A percentile compares a stretch with the other conserved stretches of the same genome.
Conservation (phyloP, 441 rosid species). For the Aquilaria agallochum region DNA sequence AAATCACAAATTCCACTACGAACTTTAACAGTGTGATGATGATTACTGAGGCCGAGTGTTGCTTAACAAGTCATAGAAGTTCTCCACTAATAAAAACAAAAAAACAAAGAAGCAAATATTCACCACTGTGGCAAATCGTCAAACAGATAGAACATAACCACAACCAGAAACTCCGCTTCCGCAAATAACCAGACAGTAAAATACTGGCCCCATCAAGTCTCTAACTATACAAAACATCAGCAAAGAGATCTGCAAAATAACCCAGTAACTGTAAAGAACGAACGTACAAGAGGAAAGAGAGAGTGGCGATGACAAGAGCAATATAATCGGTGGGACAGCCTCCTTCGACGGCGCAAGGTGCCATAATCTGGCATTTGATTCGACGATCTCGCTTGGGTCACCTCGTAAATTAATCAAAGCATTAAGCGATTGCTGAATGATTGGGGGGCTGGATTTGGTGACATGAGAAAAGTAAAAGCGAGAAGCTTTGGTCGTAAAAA, state of each 20-base stretch:
- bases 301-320: conserved; percentile 50
- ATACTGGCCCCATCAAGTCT: background rate
- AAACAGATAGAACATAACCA: conserved; percentile 16
- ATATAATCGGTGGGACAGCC: conserved; percentile 88
- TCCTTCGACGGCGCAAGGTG: conserved; percentile 49
- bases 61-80: background rate
- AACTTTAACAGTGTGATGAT: too few species aligned
- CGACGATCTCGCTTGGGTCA: too few species aligned
- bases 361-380: conserved; percentile 25
- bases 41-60: background rate
- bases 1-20: too few species aligned
- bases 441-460: too few species aligned
- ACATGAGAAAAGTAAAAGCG: too few species aligned
- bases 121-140: conserved; percentile 12
- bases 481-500: too few species aligned
- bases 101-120: background rate
- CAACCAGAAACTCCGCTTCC: background rate
- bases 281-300: conserved; percentile 56
- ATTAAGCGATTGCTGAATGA: too few species aligned
- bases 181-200: background rate
- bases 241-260: background rate
- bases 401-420: too few species aligned
- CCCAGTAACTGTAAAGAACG: background rate
- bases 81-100: background rate
- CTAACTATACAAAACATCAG: background rate